Base-by-base conservation (phyloP, 208 protist genomes). In the Acanthamoeba lenticulata region DNA sequence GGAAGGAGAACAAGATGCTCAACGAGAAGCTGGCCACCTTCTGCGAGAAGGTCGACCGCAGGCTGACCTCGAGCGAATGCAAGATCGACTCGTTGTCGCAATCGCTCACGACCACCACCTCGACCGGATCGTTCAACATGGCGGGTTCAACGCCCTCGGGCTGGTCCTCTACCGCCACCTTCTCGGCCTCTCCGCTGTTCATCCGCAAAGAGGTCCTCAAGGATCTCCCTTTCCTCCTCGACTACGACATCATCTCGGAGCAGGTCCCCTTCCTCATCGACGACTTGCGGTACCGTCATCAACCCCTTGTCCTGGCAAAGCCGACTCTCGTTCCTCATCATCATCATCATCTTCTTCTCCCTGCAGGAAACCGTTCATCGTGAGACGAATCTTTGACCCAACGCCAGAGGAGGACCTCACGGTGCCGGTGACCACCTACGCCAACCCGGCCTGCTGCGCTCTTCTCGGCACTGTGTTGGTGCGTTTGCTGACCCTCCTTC, bases 11-110 rank as follows among this genome's bases (percentile, higher is more conserved):
- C 67, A 38, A 27, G 11, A 0, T 77, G 67, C 67, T 77, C 17
- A 77, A 77, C 67, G 67, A 77, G 2, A 38, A 44, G 38, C 38
- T 77, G 38, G 67, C 67, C 67, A 44, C 29, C 38, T 77, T 77
- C 67, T 77, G 67, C 67, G 67, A 77, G 67, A 77, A 77, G 67
- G 67, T 77, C 36, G 67, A 77, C 38, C 67, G 67, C 32, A 13
- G 67, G 36, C 67, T 77, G 7, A 24, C 19, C 15, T 77, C 67
- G 1, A 77, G 67, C 67, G 67, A 77, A 44, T 36, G 67, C 32
- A 77, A 77, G 67, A 77, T 77, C 67, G 67, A 77, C 36, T 45
- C 67, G 36, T 36, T 77, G 19, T 77, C 67, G 67, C 38, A 9
- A 9, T 21, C 67, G 32, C 67, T 77, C 67, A 77, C 67, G 19